Conservation (phyloP, 257 asterid genomes). For the Coffea eugenioides region DNA sequence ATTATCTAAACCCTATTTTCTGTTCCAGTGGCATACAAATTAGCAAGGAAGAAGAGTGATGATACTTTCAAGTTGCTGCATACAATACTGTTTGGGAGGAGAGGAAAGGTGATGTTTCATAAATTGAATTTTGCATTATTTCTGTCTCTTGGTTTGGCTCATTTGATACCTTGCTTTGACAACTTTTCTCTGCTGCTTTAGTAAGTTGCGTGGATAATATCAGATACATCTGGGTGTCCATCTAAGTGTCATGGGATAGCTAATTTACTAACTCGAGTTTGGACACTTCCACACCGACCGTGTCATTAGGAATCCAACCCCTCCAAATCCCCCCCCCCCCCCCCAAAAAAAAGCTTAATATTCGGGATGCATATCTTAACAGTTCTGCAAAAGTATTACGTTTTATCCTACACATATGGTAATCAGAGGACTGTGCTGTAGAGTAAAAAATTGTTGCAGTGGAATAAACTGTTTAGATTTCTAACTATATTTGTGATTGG, state of each 20-base stretch:
- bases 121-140: background rate
- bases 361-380: background rate
- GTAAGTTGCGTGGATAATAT: slow-evolving; percentile 7
- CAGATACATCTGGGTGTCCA: background rate
- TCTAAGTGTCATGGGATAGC: background rate
- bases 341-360: background rate
- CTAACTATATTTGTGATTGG: background rate
- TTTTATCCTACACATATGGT: background rate
- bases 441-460: background rate
- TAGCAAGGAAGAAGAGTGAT: slow-evolving; percentile 78
- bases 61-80: slow-evolving; percentile 82
- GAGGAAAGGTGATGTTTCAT: slow-evolving; percentile 69
- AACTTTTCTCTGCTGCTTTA: background rate
- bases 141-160: slow-evolving; percentile 1
- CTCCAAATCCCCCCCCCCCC: no score
- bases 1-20: slow-evolving; percentile 21
- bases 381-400: background rate
- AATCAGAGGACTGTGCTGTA: background rate
- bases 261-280: no score
- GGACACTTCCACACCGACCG: no score
- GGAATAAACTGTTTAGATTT: background rate
- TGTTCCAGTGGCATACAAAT: slow-evolving; percentile 71
- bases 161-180: background rate
- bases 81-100: slow-evolving; percentile 73
- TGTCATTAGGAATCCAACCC: no score